Base-by-base conservation (phyloP, 2,329 filamentous ascomycete species). In the Ophioceras dolichostomum region DNA sequence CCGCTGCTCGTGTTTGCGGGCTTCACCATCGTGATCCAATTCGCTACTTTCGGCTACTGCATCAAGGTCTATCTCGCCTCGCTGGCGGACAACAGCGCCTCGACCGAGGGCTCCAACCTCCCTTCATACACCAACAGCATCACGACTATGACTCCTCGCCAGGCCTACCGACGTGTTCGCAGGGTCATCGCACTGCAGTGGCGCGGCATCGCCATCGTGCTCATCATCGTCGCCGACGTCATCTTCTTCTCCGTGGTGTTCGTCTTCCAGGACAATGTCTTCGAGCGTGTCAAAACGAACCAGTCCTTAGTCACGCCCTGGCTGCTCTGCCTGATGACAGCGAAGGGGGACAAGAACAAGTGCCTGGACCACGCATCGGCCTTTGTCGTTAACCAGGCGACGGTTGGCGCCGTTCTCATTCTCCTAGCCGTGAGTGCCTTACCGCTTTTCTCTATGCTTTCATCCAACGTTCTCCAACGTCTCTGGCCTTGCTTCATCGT, bases 241-340 rank as follows among this genome's bases (percentile, higher is more conserved):
- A 78, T 95, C 50, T 94, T 94, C 68, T 95, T 96, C 59, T 80
- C 88, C 2, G 68, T 94, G 32, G 73, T 94, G 38, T 96, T 96
- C 54, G 80, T 96, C 34, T 84, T 85, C 54, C 73, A 94, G 52
- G 83, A 94, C 58, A 80, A 80, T 48, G 72, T 82, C 17, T 70
- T 83, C 10, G 61, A 73, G 37, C 70, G 72, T 3, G 59, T 71
- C 16, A 67, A 71, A 28, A 67, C 76, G 26, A 51, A 79, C 37
- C 62, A 64, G 1, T 44, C 21, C 1, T 68, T 73, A 19, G 73
- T 79, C 2, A 43, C 59, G 26, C 65, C 69, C 3, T 96, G 85
- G 83, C 55, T 93, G 2, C 10, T 54, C 0, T 98, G 91, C 51
- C 67, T 98, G n/a, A 61, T 70, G 1, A 18, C 49, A 1, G 62